phyloP scores from a whole-genome alignment of 805 yeast species.

The Spathaspora girioi region DNA sequence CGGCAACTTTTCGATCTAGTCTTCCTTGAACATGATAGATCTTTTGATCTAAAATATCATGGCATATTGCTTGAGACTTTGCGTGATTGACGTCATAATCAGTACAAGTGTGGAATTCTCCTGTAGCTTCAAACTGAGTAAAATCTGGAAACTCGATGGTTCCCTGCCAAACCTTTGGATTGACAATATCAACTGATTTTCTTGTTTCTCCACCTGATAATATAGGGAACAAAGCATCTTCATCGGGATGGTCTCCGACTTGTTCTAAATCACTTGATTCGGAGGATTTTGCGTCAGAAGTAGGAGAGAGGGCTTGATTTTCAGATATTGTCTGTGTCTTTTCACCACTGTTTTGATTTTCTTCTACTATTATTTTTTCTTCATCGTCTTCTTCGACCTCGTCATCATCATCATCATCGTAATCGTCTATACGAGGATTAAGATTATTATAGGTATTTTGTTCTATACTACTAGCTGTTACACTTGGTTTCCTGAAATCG shows the following conservation, averaged over 20 bases:
- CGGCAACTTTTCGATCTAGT: slow-evolving; percentile 51
- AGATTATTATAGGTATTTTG: slow-evolving; percentile 12
- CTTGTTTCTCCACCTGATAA: slow-evolving; percentile 12
- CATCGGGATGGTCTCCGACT: slow-evolving; percentile 12
- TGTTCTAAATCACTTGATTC: slow-evolving; percentile 16
- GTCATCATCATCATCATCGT: slow-evolving; percentile 20
- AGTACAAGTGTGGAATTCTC: slow-evolving; percentile 36
- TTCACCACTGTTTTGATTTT: background rate
- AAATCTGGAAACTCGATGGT: slow-evolving; percentile 47
- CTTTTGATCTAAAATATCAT: slow-evolving; percentile 25
- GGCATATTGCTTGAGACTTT: slow-evolving; percentile 11
- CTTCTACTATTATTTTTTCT: slow-evolving; percentile 1
- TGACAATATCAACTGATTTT: background rate
- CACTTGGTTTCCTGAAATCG: slow-evolving; percentile 5
- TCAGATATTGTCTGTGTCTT: background rate
- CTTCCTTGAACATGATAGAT: slow-evolving; percentile 59
- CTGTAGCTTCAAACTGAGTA: slow-evolving; percentile 37
- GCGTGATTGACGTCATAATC: slow-evolving; percentile 13
- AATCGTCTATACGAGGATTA: slow-evolving; percentile 22
- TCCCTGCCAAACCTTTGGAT: slow-evolving; percentile 43
- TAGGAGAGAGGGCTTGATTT: background rate
- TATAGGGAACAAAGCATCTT: slow-evolving; percentile 33
- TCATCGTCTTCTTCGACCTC: slow-evolving; percentile 8
- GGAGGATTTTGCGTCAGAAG: slow-evolving; percentile 4
- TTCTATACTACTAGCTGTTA: slow-evolving; percentile 7